Conservation (phyloP, 257 asterid genomes). For the Solanum peruvianum region DNA sequence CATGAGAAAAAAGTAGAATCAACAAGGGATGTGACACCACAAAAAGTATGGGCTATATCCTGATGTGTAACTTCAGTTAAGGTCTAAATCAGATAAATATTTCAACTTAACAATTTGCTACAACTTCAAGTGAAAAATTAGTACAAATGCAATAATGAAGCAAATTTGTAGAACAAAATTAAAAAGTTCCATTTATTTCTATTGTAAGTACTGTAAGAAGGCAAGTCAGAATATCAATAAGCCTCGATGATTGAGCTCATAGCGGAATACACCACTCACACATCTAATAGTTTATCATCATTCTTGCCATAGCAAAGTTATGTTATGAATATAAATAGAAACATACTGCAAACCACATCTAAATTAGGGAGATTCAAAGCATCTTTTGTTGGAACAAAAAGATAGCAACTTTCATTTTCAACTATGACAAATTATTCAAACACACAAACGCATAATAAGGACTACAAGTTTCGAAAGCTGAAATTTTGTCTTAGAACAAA, state of each 20-base stretch:
- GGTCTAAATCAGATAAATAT: no score
- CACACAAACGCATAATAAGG: background rate
- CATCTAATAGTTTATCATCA: background rate
- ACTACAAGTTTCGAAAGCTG: background rate
- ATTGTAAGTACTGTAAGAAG: background rate
- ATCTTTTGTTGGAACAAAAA: background rate
- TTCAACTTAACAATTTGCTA: no score
- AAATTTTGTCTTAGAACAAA: background rate
- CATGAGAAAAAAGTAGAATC: background rate
- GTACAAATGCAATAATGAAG: background rate
- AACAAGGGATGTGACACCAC: background rate
- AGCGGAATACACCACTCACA: background rate
- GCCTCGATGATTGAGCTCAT: slow-evolving; percentile 6
- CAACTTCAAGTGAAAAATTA: no score
- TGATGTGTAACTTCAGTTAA: no score
- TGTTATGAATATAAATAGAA: background rate
- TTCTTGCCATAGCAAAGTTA: background rate
- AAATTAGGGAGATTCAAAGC: background rate
- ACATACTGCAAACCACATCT: background rate
- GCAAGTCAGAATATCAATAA: slow-evolving; percentile 17
- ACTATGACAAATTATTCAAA: background rate
- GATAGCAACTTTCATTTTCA: background rate
- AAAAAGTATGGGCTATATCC: background rate
- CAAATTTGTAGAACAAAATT: background rate
- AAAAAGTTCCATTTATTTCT: background rate